Percentiles rank a stretch among this genome's conserved stretches.
phyloP scores from a whole-genome alignment of 306 rosid genomes.

The Quercus rubra region DNA sequence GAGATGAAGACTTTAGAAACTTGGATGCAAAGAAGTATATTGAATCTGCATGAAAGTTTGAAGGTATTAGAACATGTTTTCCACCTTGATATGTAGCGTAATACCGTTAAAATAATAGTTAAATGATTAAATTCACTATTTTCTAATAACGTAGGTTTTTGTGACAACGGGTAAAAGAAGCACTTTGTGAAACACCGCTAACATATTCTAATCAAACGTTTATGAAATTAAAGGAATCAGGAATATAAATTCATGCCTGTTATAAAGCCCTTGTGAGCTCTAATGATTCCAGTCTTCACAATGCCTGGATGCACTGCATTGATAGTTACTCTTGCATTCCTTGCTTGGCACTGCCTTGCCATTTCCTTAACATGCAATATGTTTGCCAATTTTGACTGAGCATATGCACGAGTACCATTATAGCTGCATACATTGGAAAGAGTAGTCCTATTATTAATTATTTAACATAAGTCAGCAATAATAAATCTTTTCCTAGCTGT shows the following conservation, averaged over 20 bases:
- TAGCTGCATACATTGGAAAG: conserved; percentile 55
- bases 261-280: conserved; percentile 77
- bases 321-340: conserved; percentile 83
- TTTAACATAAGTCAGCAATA: background rate
- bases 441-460: background rate
- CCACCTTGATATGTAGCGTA: background rate
- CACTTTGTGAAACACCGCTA: too few relatives aligned
- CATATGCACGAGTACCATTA: conserved; percentile 83
- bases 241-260: conserved; percentile 38
- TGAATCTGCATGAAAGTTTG: conserved; percentile 59
- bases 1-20: conserved; percentile 68
- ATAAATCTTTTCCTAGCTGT: too few relatives aligned
- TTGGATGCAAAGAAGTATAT: conserved; percentile 83
- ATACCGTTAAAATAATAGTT: background rate
- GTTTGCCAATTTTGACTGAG: conserved; percentile 82
- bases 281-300: conserved; percentile 78
- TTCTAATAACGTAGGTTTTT: too few relatives aligned
- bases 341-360: conserved; percentile 66
- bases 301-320: conserved; percentile 91
- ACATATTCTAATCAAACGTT: background rate
- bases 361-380: conserved; percentile 86
- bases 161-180: too few relatives aligned
- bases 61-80: background rate
- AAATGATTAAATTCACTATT: too few relatives aligned
- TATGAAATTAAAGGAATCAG: background rate